Evolutionary conservation across 257 asterid species (phyloP), one percentile per base, ranked within the genome.

Genomic region (Scutellaria minor): DNA sequence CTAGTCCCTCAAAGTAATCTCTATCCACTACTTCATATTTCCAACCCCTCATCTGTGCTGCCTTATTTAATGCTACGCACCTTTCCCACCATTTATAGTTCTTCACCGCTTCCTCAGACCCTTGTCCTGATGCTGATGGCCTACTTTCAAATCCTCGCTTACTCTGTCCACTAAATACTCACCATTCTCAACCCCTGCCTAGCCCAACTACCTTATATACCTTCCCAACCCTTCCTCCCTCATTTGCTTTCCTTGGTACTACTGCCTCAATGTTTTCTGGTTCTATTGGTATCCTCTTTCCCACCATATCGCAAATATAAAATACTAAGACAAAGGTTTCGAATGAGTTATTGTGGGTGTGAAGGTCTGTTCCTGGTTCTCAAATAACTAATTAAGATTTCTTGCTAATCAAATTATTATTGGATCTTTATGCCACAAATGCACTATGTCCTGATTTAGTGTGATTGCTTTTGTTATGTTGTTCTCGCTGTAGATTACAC

Each of bases 191-290:
- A 63, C 15, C 18, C 68, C 27, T 8, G 35, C 66, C 74, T 9
- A 42, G 44, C 47, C 51, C 15, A 42, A 42, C 13, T 22, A 57
- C 6, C 64, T 68, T 40, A 3, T 44, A 14, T 56, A 14, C 50
- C 56, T 70, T 70, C 42, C 48, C 53, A 41, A 42, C 7, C 53
- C 52, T 15, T 15, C 15, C 66, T 61, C 66, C 50, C 14, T 39
- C 40, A 39, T 61, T 39, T 14, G 45, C 47, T 13, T n/a, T 50
- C 24, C 11, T 60, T 60, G 5, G 50, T 27, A 37, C 48, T 3
- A 24, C 31, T 3, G 31, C 6, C 45, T 59, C 18, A 58, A 45
- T 22, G 46, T 58, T 58, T 37, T 58, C 10, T 12, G 9, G 14
- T 31, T 31, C 64, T 58, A 13, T 9, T 58, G 31, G 22, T 7